These are phyloP conservation scores for Vitis hybrid DNA, from an alignment of 177 flowering plant species.

Conservation along the genomic window DNA sequence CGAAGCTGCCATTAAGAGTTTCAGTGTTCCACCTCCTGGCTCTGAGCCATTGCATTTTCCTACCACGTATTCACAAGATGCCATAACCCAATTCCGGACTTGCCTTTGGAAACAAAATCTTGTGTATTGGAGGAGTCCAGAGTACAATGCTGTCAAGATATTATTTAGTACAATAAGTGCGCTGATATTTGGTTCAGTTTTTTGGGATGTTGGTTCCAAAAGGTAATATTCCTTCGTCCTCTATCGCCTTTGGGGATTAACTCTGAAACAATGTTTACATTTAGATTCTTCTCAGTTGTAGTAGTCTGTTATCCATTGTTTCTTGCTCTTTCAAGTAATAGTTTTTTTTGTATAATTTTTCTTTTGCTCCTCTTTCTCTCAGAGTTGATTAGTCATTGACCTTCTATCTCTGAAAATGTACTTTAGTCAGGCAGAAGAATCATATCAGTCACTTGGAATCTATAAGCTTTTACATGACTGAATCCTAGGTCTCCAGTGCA, in stretches of 20 bases:
- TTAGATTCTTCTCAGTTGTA: background rate
- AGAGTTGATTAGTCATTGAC: no score
- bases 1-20: constrained; percentile 52
- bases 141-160: constrained; percentile 69
- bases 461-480: no score
- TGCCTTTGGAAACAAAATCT: constrained; percentile 88
- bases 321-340: background rate
- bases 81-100: constrained; percentile 43
- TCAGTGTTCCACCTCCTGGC: constrained; percentile 61
- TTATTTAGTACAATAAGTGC: constrained; percentile 57
- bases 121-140: constrained; percentile 90
- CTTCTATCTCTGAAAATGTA: no score
- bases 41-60: constrained; percentile 65
- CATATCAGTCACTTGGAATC: no score
- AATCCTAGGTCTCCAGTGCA: no score
- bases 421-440: no score
- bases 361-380: no score
- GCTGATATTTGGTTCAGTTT: constrained; percentile 70
- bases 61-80: constrained; percentile 48
- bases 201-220: constrained; percentile 75
- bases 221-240: constrained; percentile 41
- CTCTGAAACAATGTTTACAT: background rate
- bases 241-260: background rate
- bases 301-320: background rate
- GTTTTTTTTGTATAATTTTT: background rate